Conservation (phyloP, 768 basidiomycete species). For the Lyophyllum shimeji region DNA sequence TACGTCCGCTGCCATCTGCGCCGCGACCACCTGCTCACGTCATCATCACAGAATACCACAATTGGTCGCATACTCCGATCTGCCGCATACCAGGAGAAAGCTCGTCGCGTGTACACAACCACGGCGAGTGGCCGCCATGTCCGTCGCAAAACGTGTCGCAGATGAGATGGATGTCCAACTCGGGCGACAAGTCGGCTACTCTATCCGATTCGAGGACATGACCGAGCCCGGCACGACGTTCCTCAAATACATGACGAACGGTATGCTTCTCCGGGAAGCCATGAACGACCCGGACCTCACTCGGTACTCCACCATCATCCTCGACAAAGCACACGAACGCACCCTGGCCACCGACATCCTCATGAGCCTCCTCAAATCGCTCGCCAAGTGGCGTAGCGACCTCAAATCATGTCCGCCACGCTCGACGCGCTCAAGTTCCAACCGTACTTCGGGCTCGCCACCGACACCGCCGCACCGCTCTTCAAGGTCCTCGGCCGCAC, state of each 20-base stretch:
- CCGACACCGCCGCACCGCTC: constrained; percentile 58
- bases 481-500: constrained; percentile 93
- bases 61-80: constrained; percentile 91
- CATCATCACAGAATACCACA: constrained; percentile 78
- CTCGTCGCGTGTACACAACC: constrained; percentile 97
- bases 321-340: constrained; percentile 98
- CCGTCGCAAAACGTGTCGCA: constrained; percentile 96
- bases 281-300: constrained; percentile 93
- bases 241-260: constrained; percentile 99
- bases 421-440: constrained; percentile 97
- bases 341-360: constrained; percentile 97
- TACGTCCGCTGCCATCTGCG: constrained; percentile 35
- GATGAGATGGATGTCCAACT: constrained; percentile 98
- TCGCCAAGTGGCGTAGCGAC: constrained; percentile 79
- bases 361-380: constrained; percentile 91
- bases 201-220: constrained; percentile 98
- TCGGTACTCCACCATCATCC: constrained; percentile 95
- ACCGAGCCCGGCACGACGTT: constrained; percentile 88
- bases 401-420: constrained; percentile 99
- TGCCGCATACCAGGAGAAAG: constrained; percentile 88
- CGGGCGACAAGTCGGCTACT: constrained; percentile 95
- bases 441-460: constrained; percentile 76
- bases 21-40: constrained; percentile 9
- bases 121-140: constrained; percentile 95
- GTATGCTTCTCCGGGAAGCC: constrained; percentile 98